These are phyloP conservation scores for Diospyros kaki DNA, from an alignment of 148 eudicot genomes.

Conservation along the genomic window DNA sequence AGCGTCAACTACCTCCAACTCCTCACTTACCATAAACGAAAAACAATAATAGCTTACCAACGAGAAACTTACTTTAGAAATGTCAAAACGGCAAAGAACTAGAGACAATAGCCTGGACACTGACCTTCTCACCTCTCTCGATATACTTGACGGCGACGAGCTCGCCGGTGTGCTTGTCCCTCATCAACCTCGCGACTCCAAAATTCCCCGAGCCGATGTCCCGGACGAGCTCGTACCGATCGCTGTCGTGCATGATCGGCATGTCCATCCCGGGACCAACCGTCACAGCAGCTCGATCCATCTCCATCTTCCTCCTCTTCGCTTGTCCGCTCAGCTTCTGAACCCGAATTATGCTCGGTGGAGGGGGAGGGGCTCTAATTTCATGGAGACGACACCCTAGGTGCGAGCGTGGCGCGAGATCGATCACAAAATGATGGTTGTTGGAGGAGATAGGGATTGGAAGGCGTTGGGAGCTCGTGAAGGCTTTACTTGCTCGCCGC, in stretches of 20 bases:
- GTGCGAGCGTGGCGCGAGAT: constrained; percentile 1
- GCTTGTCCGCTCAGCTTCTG: no score
- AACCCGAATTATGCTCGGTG: background rate
- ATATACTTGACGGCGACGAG: constrained; percentile 84
- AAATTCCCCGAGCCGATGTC: constrained; percentile 87
- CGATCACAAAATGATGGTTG: constrained; percentile 10
- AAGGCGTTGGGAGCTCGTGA: constrained; percentile 23
- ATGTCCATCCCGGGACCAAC: constrained; percentile 40
- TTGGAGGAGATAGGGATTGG: constrained; percentile 26
- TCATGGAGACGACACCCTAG: background rate
- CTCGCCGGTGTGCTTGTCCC: constrained; percentile 51
- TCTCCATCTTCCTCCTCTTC: background rate
- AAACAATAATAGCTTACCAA: no score
- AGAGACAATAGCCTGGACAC: background rate
- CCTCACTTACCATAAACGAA: background rate
- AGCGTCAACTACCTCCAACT: background rate
- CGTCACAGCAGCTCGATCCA: constrained; percentile 27
- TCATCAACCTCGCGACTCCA: constrained; percentile 81
- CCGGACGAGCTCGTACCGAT: constrained; percentile 59
- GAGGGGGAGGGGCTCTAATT: background rate
- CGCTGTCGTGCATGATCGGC: constrained; percentile 68
- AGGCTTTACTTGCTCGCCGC: constrained; percentile 22
- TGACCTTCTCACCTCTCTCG: constrained; percentile 82
- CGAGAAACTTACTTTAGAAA: background rate
- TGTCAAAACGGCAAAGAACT: background rate